Percentiles rank a stretch among this genome's conserved stretches.
These are phyloP conservation scores for Chaetomiaceae sp. DNA, from an alignment of 2,329 filamentous ascomycete genomes.

Conservation along the genomic window DNA sequence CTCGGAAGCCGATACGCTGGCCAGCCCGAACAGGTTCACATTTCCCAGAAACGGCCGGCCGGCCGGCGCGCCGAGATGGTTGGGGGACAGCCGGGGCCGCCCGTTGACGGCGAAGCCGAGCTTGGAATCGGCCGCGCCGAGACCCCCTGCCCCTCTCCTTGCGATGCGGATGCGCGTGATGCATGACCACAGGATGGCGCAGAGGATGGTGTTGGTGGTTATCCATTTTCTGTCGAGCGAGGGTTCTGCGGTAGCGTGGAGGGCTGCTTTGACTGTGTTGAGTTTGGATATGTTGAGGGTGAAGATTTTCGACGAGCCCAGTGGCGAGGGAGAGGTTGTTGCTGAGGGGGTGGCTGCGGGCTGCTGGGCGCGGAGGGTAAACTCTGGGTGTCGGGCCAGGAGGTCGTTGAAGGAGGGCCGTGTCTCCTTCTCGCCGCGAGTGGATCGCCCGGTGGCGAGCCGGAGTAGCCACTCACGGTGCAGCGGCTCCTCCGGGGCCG, in stretches of 20 bases:
- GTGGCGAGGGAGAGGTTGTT: background rate
- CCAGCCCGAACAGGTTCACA: background rate
- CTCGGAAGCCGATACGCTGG: background rate
- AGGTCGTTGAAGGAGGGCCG: background rate
- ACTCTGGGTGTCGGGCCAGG: conserved; percentile 2
- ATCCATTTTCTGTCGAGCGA: background rate
- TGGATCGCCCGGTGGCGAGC: background rate
- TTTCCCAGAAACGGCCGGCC: conserved; percentile 10
- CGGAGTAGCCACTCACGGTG: background rate
- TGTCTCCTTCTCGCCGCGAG: background rate
- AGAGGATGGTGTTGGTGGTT: conserved; percentile 10
- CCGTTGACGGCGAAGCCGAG: conserved; percentile 11
- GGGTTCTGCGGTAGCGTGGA: background rate
- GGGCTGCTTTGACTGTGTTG: background rate
- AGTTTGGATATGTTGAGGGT: background rate
- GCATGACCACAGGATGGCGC: conserved; percentile 10
- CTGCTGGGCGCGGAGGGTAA: no score
- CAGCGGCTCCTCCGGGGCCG: conserved; percentile 1
- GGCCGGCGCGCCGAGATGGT: background rate
- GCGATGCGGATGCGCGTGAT: conserved; percentile 7
- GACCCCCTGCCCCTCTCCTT: background rate
- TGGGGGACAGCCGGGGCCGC: background rate
- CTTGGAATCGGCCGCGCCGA: background rate
- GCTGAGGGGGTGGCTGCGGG: background rate
- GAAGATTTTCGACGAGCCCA: conserved; percentile 3